Conservation (phyloP, 1,284 basidiomycete genomes). For the Heliocybe sulcata region DNA sequence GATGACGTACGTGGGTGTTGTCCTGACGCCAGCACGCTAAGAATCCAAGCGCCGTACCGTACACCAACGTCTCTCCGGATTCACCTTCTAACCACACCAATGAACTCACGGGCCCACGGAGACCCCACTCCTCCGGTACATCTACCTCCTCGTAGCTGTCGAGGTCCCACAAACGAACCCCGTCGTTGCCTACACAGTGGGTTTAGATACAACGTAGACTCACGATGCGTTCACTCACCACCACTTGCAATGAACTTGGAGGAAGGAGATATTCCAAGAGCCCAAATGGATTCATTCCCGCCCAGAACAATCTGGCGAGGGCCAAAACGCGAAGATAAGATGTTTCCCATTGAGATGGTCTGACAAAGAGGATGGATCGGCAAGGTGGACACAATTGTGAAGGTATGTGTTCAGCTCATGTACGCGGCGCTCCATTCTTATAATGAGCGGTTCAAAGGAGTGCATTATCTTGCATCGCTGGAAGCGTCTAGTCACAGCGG, state of each 20-base stretch:
- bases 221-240: neutral
- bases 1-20: neutral
- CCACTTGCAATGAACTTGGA: neutral
- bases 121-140: neutral
- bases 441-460: no score
- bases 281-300: neutral
- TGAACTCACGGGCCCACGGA: neutral
- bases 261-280: neutral
- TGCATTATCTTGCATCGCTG: no score
- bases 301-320: neutral
- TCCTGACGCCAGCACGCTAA: neutral
- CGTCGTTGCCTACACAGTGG: neutral
- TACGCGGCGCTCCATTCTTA: no score
- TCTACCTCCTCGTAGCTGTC: neutral
- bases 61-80: neutral
- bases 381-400: no score
- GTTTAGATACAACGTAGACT: neutral
- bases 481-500: no score
- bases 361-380: no score
- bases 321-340: neutral
- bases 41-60: neutral
- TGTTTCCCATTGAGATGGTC: no score
- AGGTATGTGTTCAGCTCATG: no score
- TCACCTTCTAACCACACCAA: neutral
- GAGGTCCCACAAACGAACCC: neutral